Evolutionary conservation across 2,329 filamentous ascomycete species (phyloP).

Genomic region (Didymella glomerata): DNA sequence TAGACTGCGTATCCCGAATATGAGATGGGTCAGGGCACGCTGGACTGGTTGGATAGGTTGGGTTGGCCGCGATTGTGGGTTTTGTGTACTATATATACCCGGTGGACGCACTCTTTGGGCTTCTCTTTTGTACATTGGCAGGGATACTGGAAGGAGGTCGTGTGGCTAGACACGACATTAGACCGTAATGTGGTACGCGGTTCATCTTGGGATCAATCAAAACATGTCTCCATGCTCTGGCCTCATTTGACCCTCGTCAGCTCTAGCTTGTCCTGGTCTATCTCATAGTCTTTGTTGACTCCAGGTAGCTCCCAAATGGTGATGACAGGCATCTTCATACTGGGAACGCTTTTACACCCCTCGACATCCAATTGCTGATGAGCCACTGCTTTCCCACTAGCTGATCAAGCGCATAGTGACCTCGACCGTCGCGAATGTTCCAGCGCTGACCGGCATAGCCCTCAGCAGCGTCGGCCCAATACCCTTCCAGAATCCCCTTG

Average conservation of each 20-base stretch:
- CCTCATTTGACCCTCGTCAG: background rate
- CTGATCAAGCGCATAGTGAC: constrained; percentile 37
- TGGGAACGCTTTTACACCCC: background rate
- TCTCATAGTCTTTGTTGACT: background rate
- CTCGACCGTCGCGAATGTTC: constrained; percentile 83
- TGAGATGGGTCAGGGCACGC: background rate
- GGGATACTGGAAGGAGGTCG: background rate
- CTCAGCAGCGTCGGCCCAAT: constrained; percentile 88
- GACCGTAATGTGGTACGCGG: background rate
- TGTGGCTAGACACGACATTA: background rate
- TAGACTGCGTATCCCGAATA: background rate
- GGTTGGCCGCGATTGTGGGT: constrained; percentile 1
- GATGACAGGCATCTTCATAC: background rate
- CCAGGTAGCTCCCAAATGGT: background rate
- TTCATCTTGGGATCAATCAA: too few relatives aligned
- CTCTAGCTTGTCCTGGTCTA: background rate
- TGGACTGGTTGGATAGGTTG: background rate
- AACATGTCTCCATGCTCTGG: too few relatives aligned
- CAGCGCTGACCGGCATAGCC: constrained; percentile 96
- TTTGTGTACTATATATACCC: constrained; percentile 8
- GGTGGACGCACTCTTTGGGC: constrained; percentile 5
- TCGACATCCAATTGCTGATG: background rate
- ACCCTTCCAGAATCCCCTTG: constrained; percentile 92
- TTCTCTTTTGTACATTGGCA: constrained; percentile 3
- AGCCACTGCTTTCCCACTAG: background rate